Base-by-base conservation (phyloP, 2,329 filamentous ascomycete genomes). In the Beauveria scarabaeidicola region DNA sequence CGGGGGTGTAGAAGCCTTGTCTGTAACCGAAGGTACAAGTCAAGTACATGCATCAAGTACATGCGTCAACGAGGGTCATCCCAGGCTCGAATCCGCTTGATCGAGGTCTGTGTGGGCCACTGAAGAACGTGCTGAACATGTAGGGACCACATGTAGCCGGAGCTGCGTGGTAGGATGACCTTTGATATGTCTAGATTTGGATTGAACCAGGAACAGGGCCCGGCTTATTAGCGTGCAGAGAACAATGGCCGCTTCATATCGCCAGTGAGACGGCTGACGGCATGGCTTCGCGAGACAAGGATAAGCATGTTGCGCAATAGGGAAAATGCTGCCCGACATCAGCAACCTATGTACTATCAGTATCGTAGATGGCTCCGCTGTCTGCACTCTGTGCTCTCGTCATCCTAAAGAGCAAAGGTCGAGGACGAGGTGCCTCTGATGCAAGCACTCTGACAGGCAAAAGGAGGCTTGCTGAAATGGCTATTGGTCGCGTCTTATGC, bases 1-100 rank as follows among this genome's bases (percentile, higher is more conserved):
- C 10, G 11, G 9, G 40, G 25, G 38, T 5, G 56, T 52, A 48
- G 29, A 21, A 27, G 25, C 23, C 40, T 32, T 43, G 38, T 9
- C 36, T 29, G 40, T 44, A 58, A 51, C 46, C 46, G 38, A 59
- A 46, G 56, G 56, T 59, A 59, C 56, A 59, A 46, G 48, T 10
- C 11, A n/a, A 38, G 36, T 59, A 52, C 56, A 36, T 38, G 23
- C 23, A 21, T 47, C 25, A 5, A 32, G 38, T 6, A 19, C 32
- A 50, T 36, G 32, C 32, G 32, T 36, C 32, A 36, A 36, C 32
- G 6, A 36, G 32, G 32, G 32, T 15, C 32, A 36, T 36, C 32
- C 32, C 32, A 36, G 32, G 32, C 32, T 11, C 36, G 9, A 7
- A 32, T 21, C 10, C 32, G 53, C 43, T 48, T 52, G 47, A 59